Evolutionary conservation across 2,329 filamentous ascomycete species (phyloP), one percentile per base, ranked within the genome.

Genomic region (Rhynchosporium secalis): DNA sequence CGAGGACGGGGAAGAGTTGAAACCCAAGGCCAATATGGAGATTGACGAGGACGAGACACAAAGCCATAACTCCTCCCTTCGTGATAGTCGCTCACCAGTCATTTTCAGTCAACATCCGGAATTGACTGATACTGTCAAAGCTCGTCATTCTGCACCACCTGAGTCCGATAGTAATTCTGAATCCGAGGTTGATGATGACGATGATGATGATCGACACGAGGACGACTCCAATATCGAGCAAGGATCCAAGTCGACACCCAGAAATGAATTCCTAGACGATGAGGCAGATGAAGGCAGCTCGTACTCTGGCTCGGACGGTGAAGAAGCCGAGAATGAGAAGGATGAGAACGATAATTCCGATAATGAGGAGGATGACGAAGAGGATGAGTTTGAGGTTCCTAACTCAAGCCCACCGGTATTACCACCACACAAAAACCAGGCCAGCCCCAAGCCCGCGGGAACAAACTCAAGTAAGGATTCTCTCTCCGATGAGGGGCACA

Each of bases 21-120:
- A 36, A 36, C 9, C 33, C 7, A 31, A 43, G 13, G 56, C 46
- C 48, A 49, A 56, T 5, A 51, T 54, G 36, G 56, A 61, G 13
- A 26, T 52, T 5, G 64, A 66, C 38, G 63, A 63, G 33, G 65
- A 63, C 40, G 66, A 66, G 10, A 62, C 66, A 31, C 63, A 67
- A 29, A 69, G 68, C 36, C 63, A 67, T 10, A 66, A 66, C 9
- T 68, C 67, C 10, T 68, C 69, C 3, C 60, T 48, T 9, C 66
- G 70, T 0, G 70, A 72, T 31, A 73, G 70, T 62, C 70, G 71
- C 48, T 73, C 71, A 28, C 71, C 71, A 20, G 62, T 72, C 28
- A 60, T 66, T 12, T 72, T 72, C 64, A 66, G 62, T 31, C 67
- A 70, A 36, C 62, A 64, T 28, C 48, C 58, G 9, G 41, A 48